Conservation (phyloP, 1,139 yeast genomes). For the Saccharomyces uvarum region DNA sequence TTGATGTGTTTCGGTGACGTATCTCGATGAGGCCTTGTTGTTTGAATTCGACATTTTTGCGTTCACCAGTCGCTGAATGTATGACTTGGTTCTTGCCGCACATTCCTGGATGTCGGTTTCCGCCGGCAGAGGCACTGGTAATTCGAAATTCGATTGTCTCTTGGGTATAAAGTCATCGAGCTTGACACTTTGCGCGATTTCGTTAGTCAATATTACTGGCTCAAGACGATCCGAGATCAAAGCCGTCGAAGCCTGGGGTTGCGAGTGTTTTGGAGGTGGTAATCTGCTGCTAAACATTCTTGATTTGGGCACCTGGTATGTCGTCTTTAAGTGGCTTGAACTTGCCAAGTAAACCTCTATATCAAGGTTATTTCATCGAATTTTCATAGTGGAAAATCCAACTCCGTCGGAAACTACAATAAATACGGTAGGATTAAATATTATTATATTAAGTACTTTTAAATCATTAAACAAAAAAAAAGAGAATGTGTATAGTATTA, state of each 20-base stretch:
- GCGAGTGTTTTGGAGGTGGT: slow-evolving; percentile 2
- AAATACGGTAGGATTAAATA: not conserved
- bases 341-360: not conserved
- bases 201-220: slow-evolving; percentile 8
- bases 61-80: slow-evolving; percentile 41
- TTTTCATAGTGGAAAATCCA: not conserved
- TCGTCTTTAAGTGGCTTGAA: not conserved
- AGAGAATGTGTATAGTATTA: not conserved
- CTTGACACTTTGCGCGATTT: slow-evolving; percentile 8
- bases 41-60: slow-evolving; percentile 33
- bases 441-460: not conserved
- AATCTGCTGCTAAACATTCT: not conserved
- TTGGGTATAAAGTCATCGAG: slow-evolving; percentile 42
- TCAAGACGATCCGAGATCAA: not conserved
- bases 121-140: slow-evolving; percentile 36
- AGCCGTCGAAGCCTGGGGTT: not conserved
- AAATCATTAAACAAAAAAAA: not conserved
- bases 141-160: slow-evolving; percentile 36
- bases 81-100: slow-evolving; percentile 41
- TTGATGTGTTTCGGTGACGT: slow-evolving; percentile 2
- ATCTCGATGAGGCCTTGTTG: slow-evolving; percentile 8
- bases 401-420: not conserved
- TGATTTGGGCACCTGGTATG: too few relatives aligned
- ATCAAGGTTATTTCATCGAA: not conserved
- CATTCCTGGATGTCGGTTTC: slow-evolving; percentile 36